Evolutionary conservation across 2,329 filamentous ascomycete species (phyloP), one percentile per base, ranked within the genome.

Genomic region (Ophiostoma montium): DNA sequence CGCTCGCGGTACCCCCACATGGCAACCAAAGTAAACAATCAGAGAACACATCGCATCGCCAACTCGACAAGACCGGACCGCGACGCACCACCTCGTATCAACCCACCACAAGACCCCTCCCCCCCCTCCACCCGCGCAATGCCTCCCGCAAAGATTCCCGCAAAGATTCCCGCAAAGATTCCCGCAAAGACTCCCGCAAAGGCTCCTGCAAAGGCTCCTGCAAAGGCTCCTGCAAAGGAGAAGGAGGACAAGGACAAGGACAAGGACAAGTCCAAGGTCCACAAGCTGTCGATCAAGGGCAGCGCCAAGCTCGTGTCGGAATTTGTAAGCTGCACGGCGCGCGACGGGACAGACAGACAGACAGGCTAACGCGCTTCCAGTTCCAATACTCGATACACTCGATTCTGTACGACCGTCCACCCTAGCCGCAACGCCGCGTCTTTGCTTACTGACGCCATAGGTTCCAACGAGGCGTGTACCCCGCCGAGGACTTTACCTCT

Each of bases 321-420:
- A 70, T 98, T 98, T 65, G 88, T 94, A 70, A 65, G 84, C 75
- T n/a, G n/a, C 41, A 27, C n/a, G 3, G 10, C 10, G 1, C 10
- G 9, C 5, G 9, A 12, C 11, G 19, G 5, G 11, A 6, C 18
- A 39, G 10, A 2, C 6, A 16, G 11, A 27, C 8, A 10, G 1
- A 47, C 3, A 31, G 1, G 18, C 10, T 33, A 18, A 35, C 33
- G 3, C 21, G 8, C 23, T 27, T 19, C 16, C 59, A 85, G 78
- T 98, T 98, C 62, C 88, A 98, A 72, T 98, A 95, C 67, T 95
- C 87, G 1, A 95, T 96, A 62, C 92, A 98, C 62, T 94, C 89
- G 0, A 96, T 98, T 52, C 73, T 98, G 80, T 92, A 74, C 59
- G 78, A 6, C 11, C 32, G 6, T 2, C 5, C n/a, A n/a, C n/a